Percentiles rank a stretch among this genome's conserved stretches.
Conservation (phyloP, 495 filamentous ascomycete species). For the Sphaerosporella brunnea region DNA sequence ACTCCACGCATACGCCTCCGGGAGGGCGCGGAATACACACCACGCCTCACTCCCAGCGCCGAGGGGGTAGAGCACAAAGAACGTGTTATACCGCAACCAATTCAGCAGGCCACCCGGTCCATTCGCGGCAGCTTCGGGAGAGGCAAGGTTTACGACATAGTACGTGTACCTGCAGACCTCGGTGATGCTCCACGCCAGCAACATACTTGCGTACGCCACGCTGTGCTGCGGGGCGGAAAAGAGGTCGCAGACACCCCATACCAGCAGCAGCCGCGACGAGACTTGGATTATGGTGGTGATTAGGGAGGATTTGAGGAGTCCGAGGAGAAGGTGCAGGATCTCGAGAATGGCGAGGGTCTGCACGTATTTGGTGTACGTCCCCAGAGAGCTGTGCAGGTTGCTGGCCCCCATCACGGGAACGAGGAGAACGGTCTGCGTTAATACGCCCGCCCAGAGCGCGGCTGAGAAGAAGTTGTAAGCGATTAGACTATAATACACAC, state of each 20-base stretch:
- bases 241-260: constrained; percentile 56
- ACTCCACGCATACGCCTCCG: constrained; percentile 36
- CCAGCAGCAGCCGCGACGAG: constrained; percentile 57
- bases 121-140: too few species aligned
- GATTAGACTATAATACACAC: constrained; percentile 34
- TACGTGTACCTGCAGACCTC: constrained; percentile 81
- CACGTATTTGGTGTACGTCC: constrained; percentile 52
- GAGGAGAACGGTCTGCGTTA: constrained; percentile 40
- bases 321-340: constrained; percentile 55
- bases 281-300: constrained; percentile 82
- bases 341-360: constrained; percentile 74
- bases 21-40: constrained; percentile 49
- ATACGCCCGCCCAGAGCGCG: constrained; percentile 53
- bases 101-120: constrained; percentile 42
- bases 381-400: constrained; percentile 36
- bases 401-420: constrained; percentile 36
- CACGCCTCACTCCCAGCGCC: constrained; percentile 74
- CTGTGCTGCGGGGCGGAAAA: constrained; percentile 42
- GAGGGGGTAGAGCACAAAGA: constrained; percentile 79
- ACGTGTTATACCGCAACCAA: constrained; percentile 87
- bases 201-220: constrained; percentile 47
- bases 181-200: constrained; percentile 67
- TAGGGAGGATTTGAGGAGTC: constrained; percentile 69
- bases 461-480: constrained; percentile 66
- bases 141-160: constrained; percentile 55